Base-by-base conservation (phyloP, 306 rosid genomes). In the Quercus cerris region DNA sequence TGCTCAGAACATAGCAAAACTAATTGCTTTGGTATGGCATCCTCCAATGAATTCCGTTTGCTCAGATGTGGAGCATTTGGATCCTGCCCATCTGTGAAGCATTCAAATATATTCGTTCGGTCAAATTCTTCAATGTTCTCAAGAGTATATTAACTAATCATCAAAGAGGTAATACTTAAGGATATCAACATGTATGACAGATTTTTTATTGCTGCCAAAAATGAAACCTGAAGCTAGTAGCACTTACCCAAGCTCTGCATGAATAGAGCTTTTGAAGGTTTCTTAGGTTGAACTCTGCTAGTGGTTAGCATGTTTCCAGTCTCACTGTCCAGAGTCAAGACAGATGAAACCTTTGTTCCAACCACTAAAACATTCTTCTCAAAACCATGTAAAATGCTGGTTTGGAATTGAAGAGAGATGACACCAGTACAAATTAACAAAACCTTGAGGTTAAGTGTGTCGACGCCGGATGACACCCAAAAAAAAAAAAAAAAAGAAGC, bases 1-100 rank as follows among this genome's bases (percentile, higher is more conserved):
- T 88, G 93, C 90, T 94, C 99, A 75, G 97, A 87, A 91, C 99
- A 93, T 62, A 90, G 68, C 85, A 94, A 73, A 63, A 87, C 77
- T 66, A 85, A 73, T 64, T 89, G 91, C 85, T 89, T 94, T 78
- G 88, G 71, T 71, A 70, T 52, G 82, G 76, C 61, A 80, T 84
- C 85, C 55, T 85, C 91, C 28, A 55, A 51, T 62, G 77, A 81
- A 77, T 59, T 86, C 79, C 82, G 86, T 77, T 82, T 87, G 54
- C 84, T 85, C 66, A 74, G 73, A 27, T 85, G 87, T 35, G 64
- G 63, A 70, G 81, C 85, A 70, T 84, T 81, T 68, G 79, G 71
- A 69, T 83, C 80, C 20, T 85, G 85, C 76, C 86, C 94, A 85
- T 88, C 95, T 92, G 86, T 76, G 72, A 38, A 78, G 64, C 28